Percentiles rank a stretch among this genome's conserved stretches.
Evolutionary conservation across 2,329 filamentous ascomycete species (phyloP).

Genomic region (Phyllosticta paracitricarpa): DNA sequence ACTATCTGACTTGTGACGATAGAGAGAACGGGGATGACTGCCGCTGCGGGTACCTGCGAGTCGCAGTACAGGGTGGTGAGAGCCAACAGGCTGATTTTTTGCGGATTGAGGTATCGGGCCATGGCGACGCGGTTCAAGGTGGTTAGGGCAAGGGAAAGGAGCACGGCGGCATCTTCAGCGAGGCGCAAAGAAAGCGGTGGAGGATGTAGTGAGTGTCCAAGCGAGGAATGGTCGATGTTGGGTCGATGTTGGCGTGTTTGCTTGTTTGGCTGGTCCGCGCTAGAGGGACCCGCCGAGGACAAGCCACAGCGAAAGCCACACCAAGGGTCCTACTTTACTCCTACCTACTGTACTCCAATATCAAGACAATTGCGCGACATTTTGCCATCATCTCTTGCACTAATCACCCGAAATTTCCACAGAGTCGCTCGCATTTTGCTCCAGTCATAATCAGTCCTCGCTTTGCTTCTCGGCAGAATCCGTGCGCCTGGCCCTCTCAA

Average conservation of each 20-base stretch:
- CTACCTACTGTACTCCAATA: no score
- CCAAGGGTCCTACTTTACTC: background rate
- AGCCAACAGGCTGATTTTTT: slow-evolving; percentile 72
- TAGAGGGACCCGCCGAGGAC: background rate
- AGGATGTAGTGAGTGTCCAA: background rate
- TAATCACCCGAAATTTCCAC: no score
- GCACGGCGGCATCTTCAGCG: background rate
- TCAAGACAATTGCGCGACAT: background rate
- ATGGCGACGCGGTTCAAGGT: slow-evolving; percentile 35
- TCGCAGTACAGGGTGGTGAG: slow-evolving; percentile 75
- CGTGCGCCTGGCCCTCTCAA: slow-evolving; percentile 16
- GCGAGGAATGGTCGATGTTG: background rate
- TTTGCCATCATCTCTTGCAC: no score
- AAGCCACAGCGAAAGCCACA: background rate
- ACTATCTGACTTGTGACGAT: slow-evolving; percentile 67
- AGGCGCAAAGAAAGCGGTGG: background rate
- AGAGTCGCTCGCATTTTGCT: no score
- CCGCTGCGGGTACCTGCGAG: slow-evolving; percentile 55
- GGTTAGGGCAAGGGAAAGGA: background rate
- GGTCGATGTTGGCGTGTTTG: background rate
- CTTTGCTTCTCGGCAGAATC: slow-evolving; percentile 15
- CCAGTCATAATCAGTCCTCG: background rate
- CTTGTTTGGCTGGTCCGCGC: background rate
- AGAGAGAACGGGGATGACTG: slow-evolving; percentile 65
- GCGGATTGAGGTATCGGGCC: slow-evolving; percentile 78